phyloP scores from a whole-genome alignment of 139 green algal species.

The Haematococcus lacustris region DNA sequence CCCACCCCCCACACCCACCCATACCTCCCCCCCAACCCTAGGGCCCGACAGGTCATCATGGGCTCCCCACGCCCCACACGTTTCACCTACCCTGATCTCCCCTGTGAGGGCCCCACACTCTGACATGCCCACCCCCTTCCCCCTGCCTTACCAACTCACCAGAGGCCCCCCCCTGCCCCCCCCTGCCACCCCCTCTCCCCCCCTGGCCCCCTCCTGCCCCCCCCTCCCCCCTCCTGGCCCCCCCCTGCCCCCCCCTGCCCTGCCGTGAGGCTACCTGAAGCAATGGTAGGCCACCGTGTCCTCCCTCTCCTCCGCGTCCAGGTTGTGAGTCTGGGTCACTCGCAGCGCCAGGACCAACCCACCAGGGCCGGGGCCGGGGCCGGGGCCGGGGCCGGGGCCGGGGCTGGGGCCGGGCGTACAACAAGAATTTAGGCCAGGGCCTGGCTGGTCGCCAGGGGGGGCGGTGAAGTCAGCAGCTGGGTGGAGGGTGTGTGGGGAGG shows the following conservation, averaged over 20 bases:
- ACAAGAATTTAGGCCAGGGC: too few species aligned
- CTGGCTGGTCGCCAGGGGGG: too few species aligned
- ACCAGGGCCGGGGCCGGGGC: too few species aligned
- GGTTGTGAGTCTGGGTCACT: conserved; percentile 27
- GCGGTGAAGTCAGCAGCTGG: too few species aligned
- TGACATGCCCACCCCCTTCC: not conserved
- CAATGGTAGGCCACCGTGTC: conserved; percentile 55
- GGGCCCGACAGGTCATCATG: too few species aligned
- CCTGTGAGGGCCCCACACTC: not conserved
- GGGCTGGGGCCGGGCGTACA: too few species aligned
- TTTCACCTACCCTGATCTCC: not conserved
- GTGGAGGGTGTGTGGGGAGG: too few species aligned
- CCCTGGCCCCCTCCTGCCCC: too few species aligned
- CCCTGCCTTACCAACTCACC: not conserved
- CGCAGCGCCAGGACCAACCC: conserved; percentile 46
- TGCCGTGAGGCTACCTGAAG: conserved; percentile 23
- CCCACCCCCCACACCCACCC: too few species aligned
- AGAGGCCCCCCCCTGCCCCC: not conserved
- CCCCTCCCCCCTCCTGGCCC: too few species aligned
- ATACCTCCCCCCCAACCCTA: too few species aligned
- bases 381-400: too few species aligned
- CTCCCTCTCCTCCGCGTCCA: conserved; percentile 30
- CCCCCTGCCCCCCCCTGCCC: not conserved
- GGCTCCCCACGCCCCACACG: not conserved
- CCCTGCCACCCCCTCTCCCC: not conserved